Evolutionary conservation across 306 rosid genomes (phyloP).

Genomic region (Rosa rugosa): DNA sequence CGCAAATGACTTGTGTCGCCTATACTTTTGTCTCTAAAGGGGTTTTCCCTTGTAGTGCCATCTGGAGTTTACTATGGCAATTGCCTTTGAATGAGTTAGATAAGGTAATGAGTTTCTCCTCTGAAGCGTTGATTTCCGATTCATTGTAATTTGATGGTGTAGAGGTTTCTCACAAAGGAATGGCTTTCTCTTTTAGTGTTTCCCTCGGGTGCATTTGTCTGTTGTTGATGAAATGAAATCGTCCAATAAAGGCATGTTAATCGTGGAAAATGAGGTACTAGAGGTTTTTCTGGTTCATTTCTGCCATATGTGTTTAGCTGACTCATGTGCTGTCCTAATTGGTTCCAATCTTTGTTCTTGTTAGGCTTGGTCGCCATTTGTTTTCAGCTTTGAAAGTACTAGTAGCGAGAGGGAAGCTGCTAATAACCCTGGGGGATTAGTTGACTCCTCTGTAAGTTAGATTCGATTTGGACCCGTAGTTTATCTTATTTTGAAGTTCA

Average conservation of each 20-base stretch:
- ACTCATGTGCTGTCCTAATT: background rate
- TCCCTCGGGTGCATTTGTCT: constrained; percentile 55
- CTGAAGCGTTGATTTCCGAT: background rate
- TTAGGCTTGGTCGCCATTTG: constrained; percentile 77
- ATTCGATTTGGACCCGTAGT: constrained; percentile 22
- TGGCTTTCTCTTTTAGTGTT: constrained; percentile 35
- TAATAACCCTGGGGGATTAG: constrained; percentile 34
- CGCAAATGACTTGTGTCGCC: too few species aligned
- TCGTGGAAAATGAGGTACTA: constrained; percentile 65
- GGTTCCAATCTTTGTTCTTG: constrained; percentile 13
- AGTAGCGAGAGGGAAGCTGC: constrained; percentile 35
- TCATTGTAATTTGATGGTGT: background rate
- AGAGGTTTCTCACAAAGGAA: constrained; percentile 17
- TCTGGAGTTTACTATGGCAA: constrained; percentile 45
- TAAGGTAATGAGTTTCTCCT: constrained; percentile 40
- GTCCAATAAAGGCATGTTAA: constrained; percentile 30
- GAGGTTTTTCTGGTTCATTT: background rate
- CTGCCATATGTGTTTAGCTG: background rate
- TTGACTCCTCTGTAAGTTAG: constrained; percentile 67
- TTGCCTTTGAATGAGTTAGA: constrained; percentile 66
- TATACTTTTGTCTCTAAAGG: too few species aligned
- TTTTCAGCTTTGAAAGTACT: constrained; percentile 34
- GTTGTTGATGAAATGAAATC: constrained; percentile 19
- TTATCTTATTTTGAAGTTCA: constrained; percentile 13
- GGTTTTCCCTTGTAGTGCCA: too few species aligned